Evolutionary conservation across 176 grass and related monocot species (phyloP), one percentile per base, ranked within the genome.

Genomic region (Chrysopogon serrulatus): DNA sequence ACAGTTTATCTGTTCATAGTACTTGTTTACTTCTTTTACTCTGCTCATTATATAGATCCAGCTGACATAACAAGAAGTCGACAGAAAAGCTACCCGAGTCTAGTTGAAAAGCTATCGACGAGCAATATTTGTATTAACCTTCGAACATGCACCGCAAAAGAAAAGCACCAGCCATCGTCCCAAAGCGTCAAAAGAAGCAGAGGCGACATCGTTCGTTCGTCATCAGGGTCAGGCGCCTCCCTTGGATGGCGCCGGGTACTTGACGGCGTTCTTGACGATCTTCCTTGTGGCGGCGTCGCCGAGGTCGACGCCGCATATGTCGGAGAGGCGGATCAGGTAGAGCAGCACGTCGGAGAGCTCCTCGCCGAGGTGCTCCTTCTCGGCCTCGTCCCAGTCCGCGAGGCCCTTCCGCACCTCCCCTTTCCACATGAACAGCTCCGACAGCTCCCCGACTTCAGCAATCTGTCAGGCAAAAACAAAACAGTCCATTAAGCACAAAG

Each of bases 371-470:
- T 93, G 94, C 80, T 91, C 91, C 86, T 89, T 96, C 63, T 96
- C 94, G 0, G 79, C 6, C 33, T 93, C 91, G 17, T 76, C 60
- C 94, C 94, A 96, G 18, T 83, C 89, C 0, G 83, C 88, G 5
- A 89, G 47, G 14, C 94, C 94, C 76, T 87, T 96, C 4, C 63
- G 65, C 80, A 96, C 91, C 51, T 96, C 94, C 16, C 94, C 91
- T 60, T 86, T 93, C 94, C 94, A 96, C 94, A 93, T 93, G 86
- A 96, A 96, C 85, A 96, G 85, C 80, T 96, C 94, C 1, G 94
- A 96, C 65, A 96, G 84, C 90, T 93, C 94, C 71, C 94, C 94
- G 27, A 96, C 88, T 21, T 96, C 94, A 30, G 83, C 88, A 19
- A 93, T 79, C 94, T 96, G 82, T 36, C 64, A 69, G 6, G 4